phyloP scores from a whole-genome alignment of 768 basidiomycete genomes.

The Lactifluus hygrophoroides region DNA sequence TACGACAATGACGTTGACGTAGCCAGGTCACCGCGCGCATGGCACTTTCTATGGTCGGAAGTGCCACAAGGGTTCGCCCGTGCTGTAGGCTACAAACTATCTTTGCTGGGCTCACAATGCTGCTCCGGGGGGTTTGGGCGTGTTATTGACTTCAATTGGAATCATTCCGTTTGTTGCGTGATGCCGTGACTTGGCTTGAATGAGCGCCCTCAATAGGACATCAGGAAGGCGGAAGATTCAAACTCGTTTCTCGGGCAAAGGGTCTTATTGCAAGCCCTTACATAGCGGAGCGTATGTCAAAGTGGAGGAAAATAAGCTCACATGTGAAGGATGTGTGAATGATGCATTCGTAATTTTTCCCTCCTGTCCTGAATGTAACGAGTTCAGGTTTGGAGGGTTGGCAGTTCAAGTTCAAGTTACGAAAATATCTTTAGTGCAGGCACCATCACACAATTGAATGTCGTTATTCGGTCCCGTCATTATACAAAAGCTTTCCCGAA shows the following conservation, averaged over 20 bases:
- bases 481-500: not conserved
- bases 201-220: not conserved
- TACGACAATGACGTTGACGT: not conserved
- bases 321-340: too few species aligned
- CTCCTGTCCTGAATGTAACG: too few species aligned
- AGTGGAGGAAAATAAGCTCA: not conserved
- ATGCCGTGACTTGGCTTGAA: not conserved
- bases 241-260: too few species aligned
- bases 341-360: too few species aligned
- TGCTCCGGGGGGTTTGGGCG: not conserved
- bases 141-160: not conserved
- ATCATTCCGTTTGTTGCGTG: not conserved
- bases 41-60: too few species aligned
- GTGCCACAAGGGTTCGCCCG: too few species aligned
- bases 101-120: not conserved
- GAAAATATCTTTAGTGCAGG: not conserved
- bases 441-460: not conserved
- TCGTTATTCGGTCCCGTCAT: not conserved
- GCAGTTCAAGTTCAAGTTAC: too few species aligned
- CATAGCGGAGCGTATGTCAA: not conserved
- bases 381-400: too few species aligned
- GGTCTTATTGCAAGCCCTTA: not conserved
- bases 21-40: too few species aligned
- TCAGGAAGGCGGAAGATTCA: not conserved
- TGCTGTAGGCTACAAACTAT: too few species aligned